A percentile compares a stretch with the other conserved stretches of the same genome.
These are phyloP conservation scores for Eragrostis curvula DNA, from an alignment of 176 grass and related monocot genomes.

Conservation along the genomic window DNA sequence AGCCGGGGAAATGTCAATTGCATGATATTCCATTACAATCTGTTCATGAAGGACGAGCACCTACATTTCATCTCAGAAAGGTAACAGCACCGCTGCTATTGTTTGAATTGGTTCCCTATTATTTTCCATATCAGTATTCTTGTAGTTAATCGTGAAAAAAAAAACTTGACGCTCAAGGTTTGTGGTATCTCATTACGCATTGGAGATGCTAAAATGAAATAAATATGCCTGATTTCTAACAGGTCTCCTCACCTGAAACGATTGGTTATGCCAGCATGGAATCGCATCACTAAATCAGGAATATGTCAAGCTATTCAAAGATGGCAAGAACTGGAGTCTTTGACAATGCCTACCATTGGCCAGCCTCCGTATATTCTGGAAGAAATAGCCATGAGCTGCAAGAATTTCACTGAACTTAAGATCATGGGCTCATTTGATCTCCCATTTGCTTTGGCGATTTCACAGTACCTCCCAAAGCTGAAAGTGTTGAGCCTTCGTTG, in stretches of 20 bases:
- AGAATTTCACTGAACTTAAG: conserved; percentile 88
- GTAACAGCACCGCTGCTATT: conserved; percentile 54
- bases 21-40: conserved; percentile 97
- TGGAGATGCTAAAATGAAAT: conserved; percentile 15
- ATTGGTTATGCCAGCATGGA: conserved; percentile 97
- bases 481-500: conserved; percentile 92
- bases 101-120: conserved; percentile 7
- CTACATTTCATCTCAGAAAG: conserved; percentile 86
- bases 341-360: conserved; percentile 86
- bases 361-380: conserved; percentile 85
- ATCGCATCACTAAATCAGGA: conserved; percentile 72
- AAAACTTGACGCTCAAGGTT: conserved; percentile 20
- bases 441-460: conserved; percentile 64
- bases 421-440: conserved; percentile 87
- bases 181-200: conserved; percentile 14
- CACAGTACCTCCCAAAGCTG: conserved; percentile 68
- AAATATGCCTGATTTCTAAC: conserved; percentile 31
- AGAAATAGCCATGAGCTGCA: conserved; percentile 81
- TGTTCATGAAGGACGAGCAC: conserved; percentile 98
- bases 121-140: conserved; percentile 11
- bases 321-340: conserved; percentile 79
- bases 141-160: conserved; percentile 10
- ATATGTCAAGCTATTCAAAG: conserved; percentile 80
- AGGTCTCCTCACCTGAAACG: conserved; percentile 82
- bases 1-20: conserved; percentile 71